These are phyloP conservation scores for Paraphoma sp. DNA, from an alignment of 2,329 filamentous ascomycete species.

Conservation along the genomic window DNA sequence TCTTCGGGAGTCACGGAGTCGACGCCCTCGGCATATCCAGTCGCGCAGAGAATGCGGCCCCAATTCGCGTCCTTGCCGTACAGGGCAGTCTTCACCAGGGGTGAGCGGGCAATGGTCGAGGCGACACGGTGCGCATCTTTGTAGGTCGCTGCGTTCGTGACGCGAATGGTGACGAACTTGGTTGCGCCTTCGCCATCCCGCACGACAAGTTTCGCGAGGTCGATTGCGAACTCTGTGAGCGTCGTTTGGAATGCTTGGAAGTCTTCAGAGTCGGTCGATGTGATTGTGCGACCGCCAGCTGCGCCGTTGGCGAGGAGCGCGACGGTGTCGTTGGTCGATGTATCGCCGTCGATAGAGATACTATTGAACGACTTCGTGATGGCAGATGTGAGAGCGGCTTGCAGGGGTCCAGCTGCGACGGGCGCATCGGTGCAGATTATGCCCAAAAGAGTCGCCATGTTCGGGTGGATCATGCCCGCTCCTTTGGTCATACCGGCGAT, in stretches of 20 bases:
- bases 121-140: slow-evolving; percentile 79
- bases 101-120: slow-evolving; percentile 85
- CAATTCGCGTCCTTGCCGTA: slow-evolving; percentile 99
- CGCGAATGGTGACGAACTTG: slow-evolving; percentile 94
- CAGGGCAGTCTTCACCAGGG: slow-evolving; percentile 94
- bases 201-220: slow-evolving; percentile 90
- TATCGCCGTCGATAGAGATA: slow-evolving; percentile 96
- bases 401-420: slow-evolving; percentile 71
- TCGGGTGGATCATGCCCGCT: slow-evolving; percentile 98
- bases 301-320: slow-evolving; percentile 95
- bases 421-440: slow-evolving; percentile 92
- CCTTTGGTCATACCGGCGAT: slow-evolving; percentile 97
- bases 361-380: slow-evolving; percentile 91
- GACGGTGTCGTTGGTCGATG: slow-evolving; percentile 95
- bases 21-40: slow-evolving; percentile 77
- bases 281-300: slow-evolving; percentile 73
- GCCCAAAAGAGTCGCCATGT: slow-evolving; percentile 95
- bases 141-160: slow-evolving; percentile 74
- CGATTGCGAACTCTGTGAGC: slow-evolving; percentile 78
- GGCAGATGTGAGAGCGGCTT: slow-evolving; percentile 73
- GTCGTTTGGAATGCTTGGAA: slow-evolving; percentile 74
- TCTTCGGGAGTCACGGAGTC: slow-evolving; percentile 70
- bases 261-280: slow-evolving; percentile 62
- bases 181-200: slow-evolving; percentile 97
- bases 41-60: slow-evolving; percentile 95